Conservation (phyloP, 2,329 filamentous ascomycete genomes). For the Nemania serpens region DNA sequence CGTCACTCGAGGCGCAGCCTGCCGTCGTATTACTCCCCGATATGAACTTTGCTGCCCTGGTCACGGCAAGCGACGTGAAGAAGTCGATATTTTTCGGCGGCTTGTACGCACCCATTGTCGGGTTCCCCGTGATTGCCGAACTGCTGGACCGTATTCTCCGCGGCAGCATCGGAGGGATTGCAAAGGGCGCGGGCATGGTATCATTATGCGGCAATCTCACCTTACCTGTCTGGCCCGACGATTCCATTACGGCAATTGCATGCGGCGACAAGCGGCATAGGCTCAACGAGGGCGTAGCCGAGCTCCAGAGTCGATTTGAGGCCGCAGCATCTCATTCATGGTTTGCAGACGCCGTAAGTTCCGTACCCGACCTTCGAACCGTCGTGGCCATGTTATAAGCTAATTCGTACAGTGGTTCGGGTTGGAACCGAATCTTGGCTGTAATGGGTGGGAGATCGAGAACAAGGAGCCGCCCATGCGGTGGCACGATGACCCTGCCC, state of each 20-base stretch:
- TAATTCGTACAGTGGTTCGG: constrained; percentile 38
- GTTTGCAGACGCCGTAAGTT: constrained; percentile 46
- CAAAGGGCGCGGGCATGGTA: constrained; percentile 12
- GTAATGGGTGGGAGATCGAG: constrained; percentile 44
- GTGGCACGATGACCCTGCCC: constrained; percentile 39
- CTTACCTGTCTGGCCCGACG: constrained; percentile 36
- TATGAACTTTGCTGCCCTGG: constrained; percentile 42
- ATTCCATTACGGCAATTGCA: constrained; percentile 40
- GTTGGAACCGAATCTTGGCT: constrained; percentile 40
- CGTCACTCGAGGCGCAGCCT: constrained; percentile 42
- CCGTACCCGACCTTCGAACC: neutral
- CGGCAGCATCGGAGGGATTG: constrained; percentile 26
- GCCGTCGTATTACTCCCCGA: constrained; percentile 39
- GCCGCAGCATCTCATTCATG: constrained; percentile 40
- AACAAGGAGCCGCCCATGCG: constrained; percentile 41
- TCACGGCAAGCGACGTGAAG: constrained; percentile 47
- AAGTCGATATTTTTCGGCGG: constrained; percentile 40
- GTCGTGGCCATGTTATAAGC: neutral
- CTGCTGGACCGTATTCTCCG: constrained; percentile 41
- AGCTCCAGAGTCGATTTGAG: constrained; percentile 39
- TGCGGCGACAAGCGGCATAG: constrained; percentile 44
- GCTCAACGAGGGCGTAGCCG: constrained; percentile 40
- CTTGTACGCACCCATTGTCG: constrained; percentile 42
- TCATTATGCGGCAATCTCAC: constrained; percentile 33
- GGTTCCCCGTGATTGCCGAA: constrained; percentile 43